A percentile compares a stretch with the other conserved stretches of the same genome.
These are phyloP conservation scores for Grammothele lineata DNA, from an alignment of 768 basidiomycete genomes.

Conservation along the genomic window DNA sequence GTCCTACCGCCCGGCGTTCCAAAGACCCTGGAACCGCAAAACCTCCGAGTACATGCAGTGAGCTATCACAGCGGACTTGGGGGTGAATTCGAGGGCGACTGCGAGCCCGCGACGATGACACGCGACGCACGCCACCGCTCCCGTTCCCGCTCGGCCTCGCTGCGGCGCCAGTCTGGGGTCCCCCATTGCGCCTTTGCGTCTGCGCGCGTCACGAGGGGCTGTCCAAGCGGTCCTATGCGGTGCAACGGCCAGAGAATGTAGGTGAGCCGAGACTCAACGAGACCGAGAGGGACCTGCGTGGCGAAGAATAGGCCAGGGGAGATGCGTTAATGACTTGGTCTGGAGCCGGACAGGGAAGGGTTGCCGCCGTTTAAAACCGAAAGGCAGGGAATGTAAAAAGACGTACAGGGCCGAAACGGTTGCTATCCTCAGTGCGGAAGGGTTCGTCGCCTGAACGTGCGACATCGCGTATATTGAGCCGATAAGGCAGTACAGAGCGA, in stretches of 20 bases:
- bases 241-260: slow-evolving; percentile 27
- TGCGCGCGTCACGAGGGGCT: slow-evolving; percentile 10
- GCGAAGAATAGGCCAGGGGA: background rate
- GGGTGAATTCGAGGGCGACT: no score
- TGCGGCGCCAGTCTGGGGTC: slow-evolving; percentile 25
- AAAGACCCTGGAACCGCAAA: no score
- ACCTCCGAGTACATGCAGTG: no score
- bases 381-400: background rate
- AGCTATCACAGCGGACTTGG: no score
- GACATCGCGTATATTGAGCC: background rate
- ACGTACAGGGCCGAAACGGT: slow-evolving; percentile 64
- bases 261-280: slow-evolving; percentile 26
- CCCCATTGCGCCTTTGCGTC: slow-evolving; percentile 16
- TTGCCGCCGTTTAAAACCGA: background rate
- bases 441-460: slow-evolving; percentile 53
- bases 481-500: background rate
- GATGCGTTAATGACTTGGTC: no score
- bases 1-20: no score
- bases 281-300: slow-evolving; percentile 23
- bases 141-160: slow-evolving; percentile 37
- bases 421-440: slow-evolving; percentile 68
- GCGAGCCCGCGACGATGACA: slow-evolving; percentile 24
- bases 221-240: slow-evolving; percentile 24
- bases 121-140: slow-evolving; percentile 35
- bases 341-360: no score